phyloP scores from a whole-genome alignment of 805 yeast genomes.

The Wickerhamiella spandovensis region DNA sequence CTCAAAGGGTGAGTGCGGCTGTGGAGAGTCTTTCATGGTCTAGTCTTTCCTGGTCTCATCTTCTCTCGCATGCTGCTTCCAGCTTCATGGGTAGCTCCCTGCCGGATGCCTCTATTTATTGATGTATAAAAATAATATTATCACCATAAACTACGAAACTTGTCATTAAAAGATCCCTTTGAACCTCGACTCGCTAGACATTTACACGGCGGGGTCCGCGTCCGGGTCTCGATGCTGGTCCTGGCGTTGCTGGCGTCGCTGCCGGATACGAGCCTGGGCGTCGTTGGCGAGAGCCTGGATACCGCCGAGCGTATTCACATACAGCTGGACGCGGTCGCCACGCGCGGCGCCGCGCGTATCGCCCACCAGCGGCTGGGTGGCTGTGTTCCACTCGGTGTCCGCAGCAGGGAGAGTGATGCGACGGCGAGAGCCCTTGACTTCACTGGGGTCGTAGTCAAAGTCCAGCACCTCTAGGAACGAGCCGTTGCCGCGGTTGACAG shows the following conservation, averaged over 20 bases:
- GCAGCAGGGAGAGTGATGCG: background rate
- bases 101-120: background rate
- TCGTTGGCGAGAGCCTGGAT: background rate
- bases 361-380: background rate
- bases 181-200: no score
- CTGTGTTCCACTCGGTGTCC: background rate
- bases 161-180: no score
- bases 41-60: slow-evolving; percentile 26
- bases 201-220: no score
- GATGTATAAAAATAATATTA: background rate
- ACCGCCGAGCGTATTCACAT: background rate
- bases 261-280: no score
- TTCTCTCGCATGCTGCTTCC: no score
- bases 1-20: slow-evolving; percentile 95
- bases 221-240: no score
- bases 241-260: no score
- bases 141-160: background rate
- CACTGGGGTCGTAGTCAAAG: slow-evolving; percentile 35
- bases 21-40: slow-evolving; percentile 98
- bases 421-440: background rate
- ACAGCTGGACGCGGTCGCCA: background rate
- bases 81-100: no score
- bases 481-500: slow-evolving; percentile 58
- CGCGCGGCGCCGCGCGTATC: background rate
- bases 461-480: slow-evolving; percentile 79